A percentile compares a stretch with the other conserved stretches of the same genome.
phyloP scores from a whole-genome alignment of 768 basidiomycete species.

The Xerocomellus dryophilus region DNA sequence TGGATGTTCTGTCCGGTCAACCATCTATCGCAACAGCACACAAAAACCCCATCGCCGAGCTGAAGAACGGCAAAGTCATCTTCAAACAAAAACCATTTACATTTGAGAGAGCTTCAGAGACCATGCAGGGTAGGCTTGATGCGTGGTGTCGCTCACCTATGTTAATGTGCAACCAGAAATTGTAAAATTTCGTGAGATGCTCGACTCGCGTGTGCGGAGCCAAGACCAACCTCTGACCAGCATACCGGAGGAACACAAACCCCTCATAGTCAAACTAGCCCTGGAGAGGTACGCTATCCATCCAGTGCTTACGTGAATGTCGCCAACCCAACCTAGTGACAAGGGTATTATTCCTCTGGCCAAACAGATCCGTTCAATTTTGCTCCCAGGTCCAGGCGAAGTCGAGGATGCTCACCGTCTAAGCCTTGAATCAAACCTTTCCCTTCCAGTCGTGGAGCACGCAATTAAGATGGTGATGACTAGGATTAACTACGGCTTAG shows the following conservation, averaged over 20 bases:
- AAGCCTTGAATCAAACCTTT: slow-evolving; percentile 40
- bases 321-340: slow-evolving; percentile 49
- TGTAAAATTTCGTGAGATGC: slow-evolving; percentile 71
- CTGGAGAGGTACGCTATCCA: slow-evolving; percentile 70
- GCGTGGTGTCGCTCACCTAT: neutral
- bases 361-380: slow-evolving; percentile 65
- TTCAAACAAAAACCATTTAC: slow-evolving; percentile 74
- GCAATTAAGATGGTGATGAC: slow-evolving; percentile 60
- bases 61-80: slow-evolving; percentile 73
- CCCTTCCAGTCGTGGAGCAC: slow-evolving; percentile 51
- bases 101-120: slow-evolving; percentile 77
- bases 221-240: slow-evolving; percentile 48
- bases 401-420: slow-evolving; percentile 39
- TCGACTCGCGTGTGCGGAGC: slow-evolving; percentile 51
- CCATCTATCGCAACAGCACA: slow-evolving; percentile 32
- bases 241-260: slow-evolving; percentile 67
- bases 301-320: neutral
- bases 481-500: slow-evolving; percentile 81
- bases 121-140: slow-evolving; percentile 63
- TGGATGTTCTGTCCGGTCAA: neutral
- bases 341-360: slow-evolving; percentile 60
- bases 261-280: slow-evolving; percentile 76
- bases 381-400: slow-evolving; percentile 64
- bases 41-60: slow-evolving; percentile 50
- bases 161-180: slow-evolving; percentile 48